Percentiles rank a stretch among this genome's conserved stretches.
phyloP scores from a whole-genome alignment of 2,329 filamentous ascomycete species.

The Fusarium ramigenum region DNA sequence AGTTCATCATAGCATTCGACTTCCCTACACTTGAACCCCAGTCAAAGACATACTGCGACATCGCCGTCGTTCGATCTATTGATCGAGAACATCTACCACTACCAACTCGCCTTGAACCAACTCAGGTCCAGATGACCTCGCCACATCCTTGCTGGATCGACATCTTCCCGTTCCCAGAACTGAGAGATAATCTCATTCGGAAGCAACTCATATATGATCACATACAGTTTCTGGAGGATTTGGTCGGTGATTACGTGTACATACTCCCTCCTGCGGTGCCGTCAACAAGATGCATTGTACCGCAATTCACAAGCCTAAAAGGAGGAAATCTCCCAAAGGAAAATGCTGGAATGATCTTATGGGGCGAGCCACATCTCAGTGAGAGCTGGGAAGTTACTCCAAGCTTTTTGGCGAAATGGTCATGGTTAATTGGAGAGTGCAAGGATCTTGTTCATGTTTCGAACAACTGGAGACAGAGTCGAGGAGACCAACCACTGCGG shows the following conservation, averaged over 20 bases:
- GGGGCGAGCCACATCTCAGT: constrained; percentile 17
- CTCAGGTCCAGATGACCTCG: constrained; percentile 29
- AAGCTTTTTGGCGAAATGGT: constrained; percentile 8
- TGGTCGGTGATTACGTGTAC: constrained; percentile 1
- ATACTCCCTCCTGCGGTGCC: background rate
- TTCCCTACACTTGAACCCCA: background rate
- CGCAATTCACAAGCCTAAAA: background rate
- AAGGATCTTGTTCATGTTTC: constrained; percentile 2
- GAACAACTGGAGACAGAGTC: constrained; percentile 4
- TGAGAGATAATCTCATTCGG: constrained; percentile 26
- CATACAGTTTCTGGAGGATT: constrained; percentile 7
- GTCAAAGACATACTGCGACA: background rate
- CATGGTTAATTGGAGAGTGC: constrained; percentile 10
- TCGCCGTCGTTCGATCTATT: background rate
- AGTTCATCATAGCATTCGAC: background rate
- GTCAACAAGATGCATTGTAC: background rate
- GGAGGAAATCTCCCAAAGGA: background rate
- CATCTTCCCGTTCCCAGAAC: constrained; percentile 15
- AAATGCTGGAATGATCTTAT: constrained; percentile 10
- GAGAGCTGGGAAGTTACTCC: constrained; percentile 18
- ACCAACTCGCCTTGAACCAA: constrained; percentile 16
- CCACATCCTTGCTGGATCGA: constrained; percentile 29
- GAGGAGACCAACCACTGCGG: background rate
- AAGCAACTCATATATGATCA: constrained; percentile 17
- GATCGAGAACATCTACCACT: background rate